Evolutionary conservation across 441 rosid genomes (phyloP), one percentile per base, ranked within the genome.

Genomic region (Eutrema salsugineum): DNA sequence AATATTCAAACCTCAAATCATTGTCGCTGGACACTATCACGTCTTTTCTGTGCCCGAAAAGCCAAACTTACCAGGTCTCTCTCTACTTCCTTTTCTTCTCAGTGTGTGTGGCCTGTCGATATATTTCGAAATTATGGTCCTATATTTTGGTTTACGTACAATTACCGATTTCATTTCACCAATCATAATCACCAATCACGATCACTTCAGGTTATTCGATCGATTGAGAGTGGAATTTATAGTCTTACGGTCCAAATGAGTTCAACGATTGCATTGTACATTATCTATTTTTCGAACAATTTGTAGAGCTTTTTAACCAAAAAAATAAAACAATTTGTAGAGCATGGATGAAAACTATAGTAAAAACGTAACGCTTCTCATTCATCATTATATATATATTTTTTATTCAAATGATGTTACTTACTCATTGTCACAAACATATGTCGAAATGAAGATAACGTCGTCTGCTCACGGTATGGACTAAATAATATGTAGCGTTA

Each of bases 11-110:
- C 43, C 24, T 40, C 44, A 30, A 8, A 75, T 54, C 20, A 47
- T 75, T 54, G 66, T 70, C 61, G 24, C 10, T 54, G 1, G 50
- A 11, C 6, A 22, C 40, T 8, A 32, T 75, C 19, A 14, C 53
- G 75, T 55, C 79, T 55, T 39, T 75, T 75, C 70, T 69, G 75
- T 63, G 54, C 46, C 59, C 47, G 66, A 69, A 75, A 63, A 75
- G 79, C 61, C 79, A 14, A 38, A 60, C 62, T 43, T n/a, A 14
- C 59, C 17, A 35, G 59, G 9, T 30, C 11, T 17, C 24, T 55
- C 38, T 46, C 15, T 16, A 1, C 28, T 1, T 16, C 3, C 0
- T 47, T n/a, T 32, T 51, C 22, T 66, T 51, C 30, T 48, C 56
- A 22, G 42, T 32, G 30, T 62, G 42, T 32, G 30, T 62, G 27